Evolutionary conservation across 352 stramenopile genomes (phyloP), one percentile per base, ranked within the genome.

Genomic region (Phytophthora sojae): DNA sequence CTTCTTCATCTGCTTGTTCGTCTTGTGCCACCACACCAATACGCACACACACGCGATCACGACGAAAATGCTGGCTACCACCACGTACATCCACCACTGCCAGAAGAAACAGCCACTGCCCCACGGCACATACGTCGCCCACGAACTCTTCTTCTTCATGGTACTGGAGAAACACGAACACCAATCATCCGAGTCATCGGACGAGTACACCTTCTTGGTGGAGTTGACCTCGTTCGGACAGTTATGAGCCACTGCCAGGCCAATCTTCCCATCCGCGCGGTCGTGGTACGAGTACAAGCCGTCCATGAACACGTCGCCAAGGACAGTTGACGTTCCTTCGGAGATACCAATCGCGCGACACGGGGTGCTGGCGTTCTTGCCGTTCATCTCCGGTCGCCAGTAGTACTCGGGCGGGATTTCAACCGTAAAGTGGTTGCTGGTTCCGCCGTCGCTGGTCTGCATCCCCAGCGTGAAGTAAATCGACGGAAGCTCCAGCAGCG

Each of bases 281-380:
- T 96, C 85, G 65, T 96, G 89, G 32, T 93, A 91, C 12, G 83
- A 76, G 59, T 89, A 94, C 32, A 96, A 67, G 0, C 89, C 89
- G 57, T 96, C 89, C 84, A 96, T 91, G 54, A 96, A 93, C n/a
- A 96, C 89, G 51, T 92, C 82, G 9, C 89, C 89, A 12, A 96
- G 80, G 47, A 96, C 79, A 32, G 83, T 90, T 29, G 81, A 80
- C 1, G 77, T 79, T 19, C 85, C 82, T 66, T 96, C 89, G 0
- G 87, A 88, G 50, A 96, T 91, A n/a, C 89, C 89, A 8, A 95
- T 85, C 0, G 88, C 86, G 44, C 89, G 83, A 30, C 89, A 96
- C 2, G 80, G 76, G 11, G 73, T 76, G 51, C 82, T 77, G 8
- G 74, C 69, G 63, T 88, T 81, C 12, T 63, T 69, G 17, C 86